Conservation (phyloP, 768 basidiomycete species). For the Leccinellum rugosiceps region DNA sequence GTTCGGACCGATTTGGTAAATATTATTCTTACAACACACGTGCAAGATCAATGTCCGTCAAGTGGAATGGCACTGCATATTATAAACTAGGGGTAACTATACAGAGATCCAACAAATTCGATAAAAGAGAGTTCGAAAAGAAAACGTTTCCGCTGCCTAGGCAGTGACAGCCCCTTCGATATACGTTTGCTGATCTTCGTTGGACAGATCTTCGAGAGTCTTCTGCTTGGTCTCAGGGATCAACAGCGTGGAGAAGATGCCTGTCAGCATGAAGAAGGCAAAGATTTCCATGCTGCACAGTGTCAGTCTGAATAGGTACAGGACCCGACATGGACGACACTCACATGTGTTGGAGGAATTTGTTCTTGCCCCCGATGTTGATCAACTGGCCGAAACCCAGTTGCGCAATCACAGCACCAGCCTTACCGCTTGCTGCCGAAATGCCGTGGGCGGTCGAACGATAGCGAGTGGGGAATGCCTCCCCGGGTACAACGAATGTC, state of each 20-base stretch:
- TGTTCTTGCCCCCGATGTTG: conserved; percentile 63
- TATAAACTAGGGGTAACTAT: conserved; percentile 1
- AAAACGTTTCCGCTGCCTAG: conserved; percentile 1
- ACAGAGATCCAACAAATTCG: background rate
- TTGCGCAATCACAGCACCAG: conserved; percentile 79
- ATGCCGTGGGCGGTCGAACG: conserved; percentile 85
- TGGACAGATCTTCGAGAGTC: conserved; percentile 69
- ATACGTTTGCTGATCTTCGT: conserved; percentile 66
- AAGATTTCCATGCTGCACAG: conserved; percentile 65
- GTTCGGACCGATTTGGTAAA: background rate
- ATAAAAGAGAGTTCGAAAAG: background rate
- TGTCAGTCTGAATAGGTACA: conserved; percentile 1
- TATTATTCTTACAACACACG: background rate
- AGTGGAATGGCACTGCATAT: conserved; percentile 4
- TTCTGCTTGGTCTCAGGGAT: conserved; percentile 73
- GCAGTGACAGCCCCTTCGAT: conserved; percentile 29
- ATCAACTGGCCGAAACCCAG: conserved; percentile 69
- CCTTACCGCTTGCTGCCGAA: conserved; percentile 77
- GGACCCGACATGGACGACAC: conserved; percentile 22
- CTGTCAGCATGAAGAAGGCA: conserved; percentile 84
- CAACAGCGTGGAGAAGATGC: conserved; percentile 76
- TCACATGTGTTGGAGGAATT: conserved; percentile 67
- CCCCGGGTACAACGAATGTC: conserved; percentile 79
- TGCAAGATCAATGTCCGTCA: background rate
- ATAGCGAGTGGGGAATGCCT: conserved; percentile 86